Evolutionary conservation across 768 basidiomycete species (phyloP).

Genomic region (Collybia sordida): DNA sequence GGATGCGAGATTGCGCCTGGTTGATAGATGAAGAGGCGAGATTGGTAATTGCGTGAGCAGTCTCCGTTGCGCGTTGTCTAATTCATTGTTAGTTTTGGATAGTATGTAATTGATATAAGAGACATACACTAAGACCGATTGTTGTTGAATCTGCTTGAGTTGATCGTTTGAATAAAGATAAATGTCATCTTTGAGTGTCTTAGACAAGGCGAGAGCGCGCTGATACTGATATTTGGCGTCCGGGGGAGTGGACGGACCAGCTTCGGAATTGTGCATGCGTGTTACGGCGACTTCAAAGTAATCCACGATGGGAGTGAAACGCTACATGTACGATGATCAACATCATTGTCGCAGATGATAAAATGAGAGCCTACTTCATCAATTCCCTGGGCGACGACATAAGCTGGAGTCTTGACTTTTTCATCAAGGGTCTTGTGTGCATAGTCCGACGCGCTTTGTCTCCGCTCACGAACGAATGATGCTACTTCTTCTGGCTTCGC

Average conservation of each 20-base stretch:
- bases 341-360: slow-evolving; percentile 14
- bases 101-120: neutral
- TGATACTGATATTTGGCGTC: slow-evolving; percentile 77
- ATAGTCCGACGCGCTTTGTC: slow-evolving; percentile 51
- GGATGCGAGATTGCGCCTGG: slow-evolving; percentile 55
- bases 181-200: slow-evolving; percentile 60
- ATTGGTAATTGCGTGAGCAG: slow-evolving; percentile 60
- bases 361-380: slow-evolving; percentile 57
- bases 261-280: slow-evolving; percentile 46
- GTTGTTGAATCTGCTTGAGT: slow-evolving; percentile 65
- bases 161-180: slow-evolving; percentile 70
- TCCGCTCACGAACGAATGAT: slow-evolving; percentile 55
- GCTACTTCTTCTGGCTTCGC: slow-evolving; percentile 72
- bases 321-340: slow-evolving; percentile 35
- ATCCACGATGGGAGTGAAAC: slow-evolving; percentile 74
- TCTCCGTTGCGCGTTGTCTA: slow-evolving; percentile 71
- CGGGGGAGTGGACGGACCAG: slow-evolving; percentile 42
- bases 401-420: slow-evolving; percentile 61
- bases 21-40: slow-evolving; percentile 58
- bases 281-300: slow-evolving; percentile 61
- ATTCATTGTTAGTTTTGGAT: slow-evolving; percentile 5
- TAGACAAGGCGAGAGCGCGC: slow-evolving; percentile 66
- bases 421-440: slow-evolving; percentile 67
- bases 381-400: slow-evolving; percentile 61
- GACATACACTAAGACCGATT: slow-evolving; percentile 63